Conservation (phyloP, 768 basidiomycete species). For the Auriscalpium orientale region DNA sequence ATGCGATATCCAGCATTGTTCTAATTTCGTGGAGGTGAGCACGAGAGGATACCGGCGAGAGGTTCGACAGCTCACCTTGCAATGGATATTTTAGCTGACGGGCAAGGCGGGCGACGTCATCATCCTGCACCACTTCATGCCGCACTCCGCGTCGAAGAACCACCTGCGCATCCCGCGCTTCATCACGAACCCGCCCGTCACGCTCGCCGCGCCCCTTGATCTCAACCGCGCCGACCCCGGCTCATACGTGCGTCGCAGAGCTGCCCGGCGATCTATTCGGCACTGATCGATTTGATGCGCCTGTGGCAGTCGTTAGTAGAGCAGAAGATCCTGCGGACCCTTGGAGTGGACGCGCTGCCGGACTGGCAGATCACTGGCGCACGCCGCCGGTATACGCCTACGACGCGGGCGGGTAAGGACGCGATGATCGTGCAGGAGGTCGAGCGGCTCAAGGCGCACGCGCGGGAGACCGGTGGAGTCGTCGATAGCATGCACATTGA, state of each 20-base stretch:
- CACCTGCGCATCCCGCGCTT: slow-evolving; percentile 26
- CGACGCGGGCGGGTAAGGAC: slow-evolving; percentile 20
- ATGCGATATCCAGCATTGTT: slow-evolving; percentile 13
- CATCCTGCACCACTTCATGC: slow-evolving; percentile 30
- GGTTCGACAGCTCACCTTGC: neutral
- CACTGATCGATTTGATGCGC: neutral
- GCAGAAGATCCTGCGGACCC: slow-evolving; percentile 25
- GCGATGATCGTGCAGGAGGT: slow-evolving; percentile 19
- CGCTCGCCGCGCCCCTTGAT: slow-evolving; percentile 27
- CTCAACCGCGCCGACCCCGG: slow-evolving; percentile 22
- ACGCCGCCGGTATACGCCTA: slow-evolving; percentile 17
- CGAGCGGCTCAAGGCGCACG: slow-evolving; percentile 20
- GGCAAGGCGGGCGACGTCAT: slow-evolving; percentile 31
- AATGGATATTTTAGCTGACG: slow-evolving; percentile 18
- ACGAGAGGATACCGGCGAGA: neutral
- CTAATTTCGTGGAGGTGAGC: slow-evolving; percentile 20
- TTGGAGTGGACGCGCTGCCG: slow-evolving; percentile 19
- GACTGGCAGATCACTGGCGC: slow-evolving; percentile 18
- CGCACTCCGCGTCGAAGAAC: slow-evolving; percentile 31
- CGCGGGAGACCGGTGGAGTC: slow-evolving; percentile 15
- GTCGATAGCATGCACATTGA: slow-evolving; percentile 23
- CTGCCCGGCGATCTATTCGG: neutral
- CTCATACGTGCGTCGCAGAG: slow-evolving; percentile 18
- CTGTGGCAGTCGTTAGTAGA: slow-evolving; percentile 24
- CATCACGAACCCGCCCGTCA: slow-evolving; percentile 32